phyloP scores from a whole-genome alignment of 1,284 basidiomycete genomes.

The Dichomitus squalens region DNA sequence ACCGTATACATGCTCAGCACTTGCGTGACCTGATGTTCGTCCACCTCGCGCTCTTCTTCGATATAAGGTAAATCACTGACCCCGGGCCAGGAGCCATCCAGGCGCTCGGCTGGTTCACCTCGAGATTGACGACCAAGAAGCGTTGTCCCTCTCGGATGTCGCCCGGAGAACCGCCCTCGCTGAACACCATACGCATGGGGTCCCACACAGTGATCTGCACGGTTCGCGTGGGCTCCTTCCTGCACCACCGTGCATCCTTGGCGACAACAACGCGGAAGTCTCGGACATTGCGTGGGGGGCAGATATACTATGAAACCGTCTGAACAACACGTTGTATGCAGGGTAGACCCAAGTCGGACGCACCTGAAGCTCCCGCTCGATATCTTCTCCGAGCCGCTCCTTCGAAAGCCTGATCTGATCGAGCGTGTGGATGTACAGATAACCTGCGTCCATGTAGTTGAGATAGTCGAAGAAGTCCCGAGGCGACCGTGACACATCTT shows the following conservation, averaged over 20 bases:
- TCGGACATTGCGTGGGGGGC: constrained; percentile 79
- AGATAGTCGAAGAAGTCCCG: constrained; percentile 28
- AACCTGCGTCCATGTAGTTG: constrained; percentile 53
- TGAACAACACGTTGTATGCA: not conserved
- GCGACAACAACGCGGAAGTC: constrained; percentile 81
- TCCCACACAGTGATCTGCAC: constrained; percentile 90
- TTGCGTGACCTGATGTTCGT: constrained; percentile 21
- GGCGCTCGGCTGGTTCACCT: constrained; percentile 28
- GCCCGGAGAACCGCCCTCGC: constrained; percentile 54
- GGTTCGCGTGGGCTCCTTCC: constrained; percentile 53
- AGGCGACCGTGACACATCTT: constrained; percentile 34
- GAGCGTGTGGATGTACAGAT: constrained; percentile 61
- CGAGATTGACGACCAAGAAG: constrained; percentile 55
- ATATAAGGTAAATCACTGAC: constrained; percentile 30
- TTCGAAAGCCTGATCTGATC: constrained; percentile 54
- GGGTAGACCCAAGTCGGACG: not conserved
- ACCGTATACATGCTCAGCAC: not conserved
- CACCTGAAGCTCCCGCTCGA: constrained; percentile 68
- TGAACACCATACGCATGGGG: constrained; percentile 52
- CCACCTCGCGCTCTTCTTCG: constrained; percentile 29
- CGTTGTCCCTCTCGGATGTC: constrained; percentile 66
- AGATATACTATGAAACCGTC: constrained; percentile 49
- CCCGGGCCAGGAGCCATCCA: constrained; percentile 32
- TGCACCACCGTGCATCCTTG: constrained; percentile 64
- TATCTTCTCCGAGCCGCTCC: constrained; percentile 54